Base-by-base conservation (phyloP, 2,329 filamentous ascomycete species). In the Colletotrichum plurivorum region DNA sequence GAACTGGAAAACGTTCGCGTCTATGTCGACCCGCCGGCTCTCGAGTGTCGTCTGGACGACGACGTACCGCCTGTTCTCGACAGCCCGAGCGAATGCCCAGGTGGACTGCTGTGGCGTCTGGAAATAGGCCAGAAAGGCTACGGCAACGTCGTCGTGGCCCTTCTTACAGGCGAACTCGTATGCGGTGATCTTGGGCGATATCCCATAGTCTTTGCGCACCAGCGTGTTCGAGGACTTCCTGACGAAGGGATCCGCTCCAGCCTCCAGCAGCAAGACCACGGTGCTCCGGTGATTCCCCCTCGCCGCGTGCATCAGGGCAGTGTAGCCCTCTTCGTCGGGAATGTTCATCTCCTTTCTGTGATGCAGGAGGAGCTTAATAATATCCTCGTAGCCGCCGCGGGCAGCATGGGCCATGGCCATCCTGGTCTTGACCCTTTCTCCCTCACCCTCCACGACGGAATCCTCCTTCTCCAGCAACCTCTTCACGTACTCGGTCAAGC, bases 251-350 rank as follows among this genome's bases (percentile, higher is more conserved):
- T 79, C 70, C 1, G 80, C 78, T 10, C 79, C 82, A 31, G 79
- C 80, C 12, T 76, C 70, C 5, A 84, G 70, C 5, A 84, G 71
- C 2, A 72, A 63, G 10, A 55, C 69, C 3, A 79, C 74, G 39
- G 75, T 75, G 3, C 64, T 69, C 13, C 67, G 63, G 67, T 78
- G 75, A 48, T 81, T 80, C 8, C 69, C 71, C 5, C 5, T 65
- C 4, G 79, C 79, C 12, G 81, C 81, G n/a, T 69, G 9, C 58
- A 83, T 78, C 1, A 84, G 64, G 7, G 82, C 27, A 9, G 15
- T 46, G 22, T 43, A 36, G 16, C 62, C 62, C 7, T 20, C 7
- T 2, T 12, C 5, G 45, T 52, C 46, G 20, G 18, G 48, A 4
- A 45, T 16, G 9, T 46, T 43, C 45, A 48, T 5, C 13, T 65